Conservation (phyloP, 2,329 filamentous ascomycete genomes). For the Helotiales sp. region DNA sequence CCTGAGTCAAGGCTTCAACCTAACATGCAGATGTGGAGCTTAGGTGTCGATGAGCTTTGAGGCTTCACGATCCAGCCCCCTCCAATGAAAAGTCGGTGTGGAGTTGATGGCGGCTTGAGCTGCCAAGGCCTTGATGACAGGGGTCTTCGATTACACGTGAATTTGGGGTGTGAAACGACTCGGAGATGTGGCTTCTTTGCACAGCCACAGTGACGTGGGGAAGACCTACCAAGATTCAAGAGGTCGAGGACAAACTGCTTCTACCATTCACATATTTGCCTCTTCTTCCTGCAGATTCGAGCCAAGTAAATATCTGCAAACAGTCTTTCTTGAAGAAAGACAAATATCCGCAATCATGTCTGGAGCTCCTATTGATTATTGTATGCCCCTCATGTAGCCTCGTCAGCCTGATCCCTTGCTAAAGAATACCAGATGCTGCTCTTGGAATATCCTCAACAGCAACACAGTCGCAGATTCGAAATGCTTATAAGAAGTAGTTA, state of each 20-base stretch:
- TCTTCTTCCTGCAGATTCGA: neutral
- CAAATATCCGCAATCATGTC: conserved; percentile 6
- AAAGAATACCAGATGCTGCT: conserved; percentile 58
- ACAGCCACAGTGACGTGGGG: conserved; percentile 19
- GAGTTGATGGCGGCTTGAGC: neutral
- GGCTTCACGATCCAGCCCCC: neutral
- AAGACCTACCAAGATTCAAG: neutral
- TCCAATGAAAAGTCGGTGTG: neutral
- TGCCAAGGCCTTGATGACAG: conserved; percentile 4
- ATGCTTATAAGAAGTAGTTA: conserved; percentile 84
- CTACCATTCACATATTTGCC: neutral
- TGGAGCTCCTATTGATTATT: conserved; percentile 34
- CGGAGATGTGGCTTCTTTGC: conserved; percentile 18
- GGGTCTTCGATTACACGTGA: neutral
- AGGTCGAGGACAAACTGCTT: neutral
- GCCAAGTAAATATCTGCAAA: neutral
- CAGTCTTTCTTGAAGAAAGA: neutral
- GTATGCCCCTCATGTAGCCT: conserved; percentile 35
- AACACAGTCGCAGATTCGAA: conserved; percentile 79
- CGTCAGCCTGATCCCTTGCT: conserved; percentile 15
- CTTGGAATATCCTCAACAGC: conserved; percentile 75
- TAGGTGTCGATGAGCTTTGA: neutral
- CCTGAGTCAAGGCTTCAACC: neutral
- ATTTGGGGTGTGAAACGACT: neutral
- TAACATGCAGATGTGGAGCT: neutral